Conservation (phyloP, 371 early-diverging fungal genomes). For the Syncephalastrum contaminatum region DNA sequence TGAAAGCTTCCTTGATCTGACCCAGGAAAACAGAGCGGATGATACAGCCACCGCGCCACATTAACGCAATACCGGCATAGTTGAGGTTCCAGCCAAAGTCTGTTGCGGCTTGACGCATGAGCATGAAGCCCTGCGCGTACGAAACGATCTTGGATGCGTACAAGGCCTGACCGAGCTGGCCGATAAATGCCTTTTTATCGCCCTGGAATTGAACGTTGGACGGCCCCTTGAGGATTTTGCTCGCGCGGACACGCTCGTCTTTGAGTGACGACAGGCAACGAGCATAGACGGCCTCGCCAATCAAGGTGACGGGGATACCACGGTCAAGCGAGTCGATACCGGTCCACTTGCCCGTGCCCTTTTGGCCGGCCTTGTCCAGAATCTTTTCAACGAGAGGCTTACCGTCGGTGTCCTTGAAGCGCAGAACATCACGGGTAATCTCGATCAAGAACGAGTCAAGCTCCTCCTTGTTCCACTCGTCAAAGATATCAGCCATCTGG, state of each 20-base stretch:
- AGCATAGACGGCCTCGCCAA: constrained; percentile 98
- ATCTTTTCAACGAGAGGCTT: constrained; percentile 91
- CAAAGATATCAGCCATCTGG: constrained; percentile 88
- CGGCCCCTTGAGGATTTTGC: constrained; percentile 83
- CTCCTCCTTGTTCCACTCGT: constrained; percentile 94
- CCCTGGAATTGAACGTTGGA: constrained; percentile 62
- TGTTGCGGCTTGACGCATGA: constrained; percentile 94
- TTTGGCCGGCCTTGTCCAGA: constrained; percentile 97
- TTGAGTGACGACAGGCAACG: constrained; percentile 96
- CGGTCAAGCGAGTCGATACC: constrained; percentile 93
- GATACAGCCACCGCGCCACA: constrained; percentile 99
- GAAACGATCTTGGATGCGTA: constrained; percentile 98
- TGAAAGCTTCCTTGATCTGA: constrained; percentile 93
- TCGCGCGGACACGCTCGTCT: constrained; percentile 89
- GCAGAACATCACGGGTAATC: constrained; percentile 92
- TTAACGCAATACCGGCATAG: constrained; percentile 93
- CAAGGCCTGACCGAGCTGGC: constrained; percentile 89
- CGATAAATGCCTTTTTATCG: constrained; percentile 82
- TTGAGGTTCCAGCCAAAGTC: constrained; percentile 94
- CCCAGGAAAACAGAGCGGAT: constrained; percentile 94
- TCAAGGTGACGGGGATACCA: constrained; percentile 94
- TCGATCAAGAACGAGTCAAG: constrained; percentile 98
- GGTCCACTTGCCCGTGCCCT: constrained; percentile 99
- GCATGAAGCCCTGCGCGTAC: constrained; percentile 99
- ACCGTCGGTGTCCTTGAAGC: constrained; percentile 89